Evolutionary conservation across 495 filamentous ascomycete species (phyloP), one percentile per base, ranked within the genome.

Genomic region (Penicillium chermesinum): DNA sequence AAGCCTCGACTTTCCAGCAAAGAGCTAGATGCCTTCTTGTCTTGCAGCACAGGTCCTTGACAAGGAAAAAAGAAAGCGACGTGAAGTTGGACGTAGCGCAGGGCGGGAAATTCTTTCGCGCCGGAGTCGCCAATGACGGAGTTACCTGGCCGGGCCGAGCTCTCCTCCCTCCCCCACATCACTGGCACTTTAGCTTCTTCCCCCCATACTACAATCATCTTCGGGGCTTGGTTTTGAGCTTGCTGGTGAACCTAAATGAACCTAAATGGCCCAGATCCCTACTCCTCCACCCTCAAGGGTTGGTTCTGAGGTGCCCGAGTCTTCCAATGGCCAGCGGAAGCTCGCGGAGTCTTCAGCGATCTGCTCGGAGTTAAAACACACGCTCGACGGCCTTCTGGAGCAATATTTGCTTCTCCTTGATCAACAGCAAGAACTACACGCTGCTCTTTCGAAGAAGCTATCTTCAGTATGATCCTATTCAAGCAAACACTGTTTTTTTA

Each of bases 391-490:
- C 15, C 78, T 90, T 19, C 72, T 91, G 2, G 78, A 83, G 59
- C 70, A 75, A 21, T 91, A 93, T 62, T 77, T 94, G 12, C 25
- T 64, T 43, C 76, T 88, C 4, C 72, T 95, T 0, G 76, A 93
- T 66, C 64, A 76, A 51, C 87, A 95, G 69, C 80, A 84, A 38
- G 65, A 66, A 20, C 66, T 87, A 15, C 81, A 83, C 27, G 59
- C 65, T 21, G 55, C 73, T 15, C 68, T 93, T 9, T 67, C 68
- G 30, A 58, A 64, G 18, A 63, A 79, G 16, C 71, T 90, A 19
- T 73, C 81, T 15, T 76, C 73, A 49, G 82, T 84, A 71, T 52
- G 59, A 8, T n/a, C n/a, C 35, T 15, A 17, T 45, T 30, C 25
- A 7, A 17, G 16, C 15, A 20, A 6, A 13, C 30, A 44, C 9